A percentile compares a stretch with the other conserved stretches of the same genome.
Conservation (phyloP, 1,284 basidiomycete species). For the Fistulinella cinereoalba region DNA sequence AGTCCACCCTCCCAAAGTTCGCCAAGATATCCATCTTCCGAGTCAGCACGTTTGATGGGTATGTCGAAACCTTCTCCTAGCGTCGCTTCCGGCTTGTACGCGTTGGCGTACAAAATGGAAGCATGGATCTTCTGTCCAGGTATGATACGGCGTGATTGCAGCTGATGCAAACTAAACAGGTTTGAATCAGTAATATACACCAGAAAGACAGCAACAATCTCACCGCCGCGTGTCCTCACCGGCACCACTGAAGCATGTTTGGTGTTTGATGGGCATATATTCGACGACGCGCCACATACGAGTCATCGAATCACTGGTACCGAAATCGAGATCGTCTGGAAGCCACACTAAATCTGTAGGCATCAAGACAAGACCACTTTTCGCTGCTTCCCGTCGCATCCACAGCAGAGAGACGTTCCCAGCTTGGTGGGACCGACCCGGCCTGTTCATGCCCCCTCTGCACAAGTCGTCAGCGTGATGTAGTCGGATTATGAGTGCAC, state of each 20-base stretch:
- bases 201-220: background rate
- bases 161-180: slow-evolving; percentile 15
- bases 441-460: slow-evolving; percentile 21
- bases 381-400: slow-evolving; percentile 21
- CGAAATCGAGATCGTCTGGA: slow-evolving; percentile 11
- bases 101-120: slow-evolving; percentile 26
- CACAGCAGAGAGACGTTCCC: slow-evolving; percentile 20
- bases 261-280: slow-evolving; percentile 18
- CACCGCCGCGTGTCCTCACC: slow-evolving; percentile 9
- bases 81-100: slow-evolving; percentile 17
- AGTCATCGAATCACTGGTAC: slow-evolving; percentile 19
- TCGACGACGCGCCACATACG: slow-evolving; percentile 20
- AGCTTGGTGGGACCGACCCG: slow-evolving; percentile 8
- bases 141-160: slow-evolving; percentile 26
- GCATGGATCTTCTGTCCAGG: slow-evolving; percentile 32
- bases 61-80: slow-evolving; percentile 29
- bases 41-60: slow-evolving; percentile 7
- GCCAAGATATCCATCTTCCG: background rate
- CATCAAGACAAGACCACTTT: slow-evolving; percentile 9
- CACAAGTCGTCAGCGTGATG: background rate
- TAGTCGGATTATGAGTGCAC: background rate
- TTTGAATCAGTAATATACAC: background rate
- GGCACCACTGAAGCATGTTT: slow-evolving; percentile 11
- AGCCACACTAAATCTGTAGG: slow-evolving; percentile 16
- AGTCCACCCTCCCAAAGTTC: background rate